These are phyloP conservation scores for Podospora bellae-mahoneyi DNA, from an alignment of 495 filamentous ascomycete genomes.

Conservation along the genomic window DNA sequence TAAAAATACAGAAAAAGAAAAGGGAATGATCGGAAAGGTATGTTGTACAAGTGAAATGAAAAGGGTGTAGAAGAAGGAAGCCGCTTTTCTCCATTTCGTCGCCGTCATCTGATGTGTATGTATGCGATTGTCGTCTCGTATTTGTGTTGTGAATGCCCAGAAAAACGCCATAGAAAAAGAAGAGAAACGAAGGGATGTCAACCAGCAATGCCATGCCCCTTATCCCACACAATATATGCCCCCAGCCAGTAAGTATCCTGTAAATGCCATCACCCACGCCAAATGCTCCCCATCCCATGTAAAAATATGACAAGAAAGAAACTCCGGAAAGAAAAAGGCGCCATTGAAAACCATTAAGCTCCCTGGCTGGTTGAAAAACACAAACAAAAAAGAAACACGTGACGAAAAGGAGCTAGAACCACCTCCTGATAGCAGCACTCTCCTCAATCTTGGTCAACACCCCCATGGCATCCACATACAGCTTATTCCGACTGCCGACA, in stretches of 20 bases:
- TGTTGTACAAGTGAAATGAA: slow-evolving; percentile 5
- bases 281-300: not conserved
- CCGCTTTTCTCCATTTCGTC: not conserved
- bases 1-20: slow-evolving; percentile 13
- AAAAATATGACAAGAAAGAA: not conserved
- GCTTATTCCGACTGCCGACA: slow-evolving; percentile 35
- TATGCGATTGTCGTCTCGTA: not conserved
- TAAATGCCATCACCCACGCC: not conserved
- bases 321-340: not conserved
- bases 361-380: slow-evolving; percentile 10
- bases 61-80: not conserved
- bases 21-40: not conserved
- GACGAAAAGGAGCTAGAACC: slow-evolving; percentile 28
- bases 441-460: slow-evolving; percentile 46
- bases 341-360: not conserved
- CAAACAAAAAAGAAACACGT: not conserved
- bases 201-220: not conserved
- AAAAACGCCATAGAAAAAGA: not conserved
- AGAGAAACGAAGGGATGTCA: not conserved
- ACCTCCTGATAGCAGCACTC: slow-evolving; percentile 28
- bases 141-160: not conserved
- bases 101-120: not conserved
- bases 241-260: not conserved
- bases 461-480: slow-evolving; percentile 45
- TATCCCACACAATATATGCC: not conserved